These are phyloP conservation scores for Fusarium setosum DNA, from an alignment of 2,329 filamentous ascomycete species.

Conservation along the genomic window DNA sequence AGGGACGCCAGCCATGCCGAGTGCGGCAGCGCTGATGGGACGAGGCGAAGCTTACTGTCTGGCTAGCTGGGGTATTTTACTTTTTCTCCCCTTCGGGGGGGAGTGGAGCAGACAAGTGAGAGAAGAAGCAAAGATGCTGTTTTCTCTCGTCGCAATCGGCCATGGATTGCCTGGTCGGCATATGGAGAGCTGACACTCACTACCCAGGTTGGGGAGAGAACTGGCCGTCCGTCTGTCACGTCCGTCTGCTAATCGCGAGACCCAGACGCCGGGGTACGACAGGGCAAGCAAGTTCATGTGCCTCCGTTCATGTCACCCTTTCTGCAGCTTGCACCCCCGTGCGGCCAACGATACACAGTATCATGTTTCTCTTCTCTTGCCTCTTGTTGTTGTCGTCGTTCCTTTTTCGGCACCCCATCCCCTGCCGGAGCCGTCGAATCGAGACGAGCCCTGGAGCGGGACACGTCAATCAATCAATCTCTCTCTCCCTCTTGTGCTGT, in stretches of 20 bases:
- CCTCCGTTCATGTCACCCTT: constrained; percentile 2
- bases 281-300: constrained; percentile 1
- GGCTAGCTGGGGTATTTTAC: constrained; percentile 25
- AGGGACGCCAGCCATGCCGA: constrained; percentile 6
- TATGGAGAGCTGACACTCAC: neutral
- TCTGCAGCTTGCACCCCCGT: constrained; percentile 9
- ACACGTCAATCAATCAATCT: constrained; percentile 41
- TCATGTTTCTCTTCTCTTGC: constrained; percentile 10
- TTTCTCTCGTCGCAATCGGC: constrained; percentile 19
- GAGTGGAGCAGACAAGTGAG: constrained; percentile 22
- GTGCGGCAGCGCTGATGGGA: constrained; percentile 7
- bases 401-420: constrained; percentile 16
- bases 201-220: neutral
- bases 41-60: constrained; percentile 23
- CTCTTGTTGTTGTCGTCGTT: constrained; percentile 17
- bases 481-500: neutral
- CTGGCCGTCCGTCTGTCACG: neutral
- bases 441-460: constrained; percentile 42
- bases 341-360: constrained; percentile 12
- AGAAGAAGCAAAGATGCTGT: constrained; percentile 17
- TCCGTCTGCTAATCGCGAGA: neutral
- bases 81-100: constrained; percentile 20
- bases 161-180: constrained; percentile 6
- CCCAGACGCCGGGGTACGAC: constrained; percentile 1
- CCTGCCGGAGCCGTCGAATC: constrained; percentile 35